Evolutionary conservation across 352 stramenopile species (phyloP).

Genomic region (Pythium rhizo-oryzae): DNA sequence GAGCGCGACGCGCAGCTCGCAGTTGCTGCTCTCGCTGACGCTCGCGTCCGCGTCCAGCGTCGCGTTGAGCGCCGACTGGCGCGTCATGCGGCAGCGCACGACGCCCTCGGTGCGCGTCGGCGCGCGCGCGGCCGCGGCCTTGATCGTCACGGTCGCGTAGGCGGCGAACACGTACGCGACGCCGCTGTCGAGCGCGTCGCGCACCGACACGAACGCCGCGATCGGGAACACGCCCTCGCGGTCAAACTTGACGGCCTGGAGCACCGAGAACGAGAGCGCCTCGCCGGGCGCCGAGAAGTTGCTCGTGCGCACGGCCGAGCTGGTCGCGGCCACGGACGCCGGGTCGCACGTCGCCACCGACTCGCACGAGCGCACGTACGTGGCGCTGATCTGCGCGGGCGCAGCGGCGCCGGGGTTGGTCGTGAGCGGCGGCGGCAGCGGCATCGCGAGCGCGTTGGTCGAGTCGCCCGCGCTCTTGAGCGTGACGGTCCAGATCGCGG

Average conservation of each 20-base stretch:
- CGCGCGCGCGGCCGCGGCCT: background rate
- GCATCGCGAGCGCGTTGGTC: slow-evolving; percentile 49
- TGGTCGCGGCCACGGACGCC: slow-evolving; percentile 22
- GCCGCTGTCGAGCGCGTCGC: slow-evolving; percentile 35
- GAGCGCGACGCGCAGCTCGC: slow-evolving; percentile 46
- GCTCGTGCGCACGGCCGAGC: slow-evolving; percentile 36
- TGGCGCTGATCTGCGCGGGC: slow-evolving; percentile 43
- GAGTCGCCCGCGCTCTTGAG: slow-evolving; percentile 30
- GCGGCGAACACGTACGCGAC: slow-evolving; percentile 57
- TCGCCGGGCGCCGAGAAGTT: slow-evolving; percentile 45
- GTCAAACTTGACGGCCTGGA: slow-evolving; percentile 38
- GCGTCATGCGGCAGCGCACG: slow-evolving; percentile 49
- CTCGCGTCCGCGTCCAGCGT: slow-evolving; percentile 30
- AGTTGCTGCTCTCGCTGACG: slow-evolving; percentile 42
- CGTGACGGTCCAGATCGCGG: slow-evolving; percentile 48
- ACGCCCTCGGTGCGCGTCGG: slow-evolving; percentile 20
- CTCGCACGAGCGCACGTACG: slow-evolving; percentile 46
- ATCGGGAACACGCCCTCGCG: slow-evolving; percentile 46
- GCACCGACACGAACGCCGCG: slow-evolving; percentile 47
- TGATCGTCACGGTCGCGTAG: slow-evolving; percentile 46
- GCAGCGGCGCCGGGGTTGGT: background rate
- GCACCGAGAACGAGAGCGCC: slow-evolving; percentile 43
- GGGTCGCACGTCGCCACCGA: slow-evolving; percentile 41
- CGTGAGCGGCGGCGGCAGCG: slow-evolving; percentile 38
- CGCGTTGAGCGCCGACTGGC: slow-evolving; percentile 39